These are phyloP conservation scores for Yamadazyma friedrichii DNA, from an alignment of 1,139 yeast genomes.

Conservation along the genomic window DNA sequence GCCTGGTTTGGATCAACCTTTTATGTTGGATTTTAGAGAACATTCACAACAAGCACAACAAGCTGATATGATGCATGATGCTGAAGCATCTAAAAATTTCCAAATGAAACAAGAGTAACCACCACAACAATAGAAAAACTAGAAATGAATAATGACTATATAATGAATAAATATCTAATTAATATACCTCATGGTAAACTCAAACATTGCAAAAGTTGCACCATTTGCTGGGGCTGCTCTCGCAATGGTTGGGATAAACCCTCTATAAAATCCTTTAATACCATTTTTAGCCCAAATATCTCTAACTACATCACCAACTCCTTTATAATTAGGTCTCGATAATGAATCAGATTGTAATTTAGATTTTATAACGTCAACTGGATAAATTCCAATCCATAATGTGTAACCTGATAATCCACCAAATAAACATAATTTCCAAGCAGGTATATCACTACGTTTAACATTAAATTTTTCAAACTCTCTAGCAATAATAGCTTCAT, in stretches of 20 bases:
- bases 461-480: slow-evolving; percentile 46
- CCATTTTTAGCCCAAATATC: slow-evolving; percentile 59
- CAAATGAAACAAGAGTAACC: background rate
- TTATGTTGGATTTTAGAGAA: slow-evolving; percentile 1
- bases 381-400: slow-evolving; percentile 80
- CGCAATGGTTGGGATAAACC: slow-evolving; percentile 83
- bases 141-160: slow-evolving; percentile 3
- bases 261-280: slow-evolving; percentile 75
- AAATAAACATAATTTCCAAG: slow-evolving; percentile 75
- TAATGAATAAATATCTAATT: slow-evolving; percentile 17
- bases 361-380: slow-evolving; percentile 83
- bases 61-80: background rate
- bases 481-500: slow-evolving; percentile 75
- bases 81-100: background rate
- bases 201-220: slow-evolving; percentile 91
- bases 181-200: slow-evolving; percentile 69
- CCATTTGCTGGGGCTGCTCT: slow-evolving; percentile 98
- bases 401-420: slow-evolving; percentile 89
- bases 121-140: background rate
- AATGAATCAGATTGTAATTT: slow-evolving; percentile 81
- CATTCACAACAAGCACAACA: background rate
- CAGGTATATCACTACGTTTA: slow-evolving; percentile 49
- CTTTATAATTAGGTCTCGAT: slow-evolving; percentile 44
- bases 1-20: background rate
- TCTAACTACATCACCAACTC: slow-evolving; percentile 53